Percentiles rank a stretch among this genome's conserved stretches.
Conservation (phyloP, 768 basidiomycete species). For the Lactarius sp. region DNA sequence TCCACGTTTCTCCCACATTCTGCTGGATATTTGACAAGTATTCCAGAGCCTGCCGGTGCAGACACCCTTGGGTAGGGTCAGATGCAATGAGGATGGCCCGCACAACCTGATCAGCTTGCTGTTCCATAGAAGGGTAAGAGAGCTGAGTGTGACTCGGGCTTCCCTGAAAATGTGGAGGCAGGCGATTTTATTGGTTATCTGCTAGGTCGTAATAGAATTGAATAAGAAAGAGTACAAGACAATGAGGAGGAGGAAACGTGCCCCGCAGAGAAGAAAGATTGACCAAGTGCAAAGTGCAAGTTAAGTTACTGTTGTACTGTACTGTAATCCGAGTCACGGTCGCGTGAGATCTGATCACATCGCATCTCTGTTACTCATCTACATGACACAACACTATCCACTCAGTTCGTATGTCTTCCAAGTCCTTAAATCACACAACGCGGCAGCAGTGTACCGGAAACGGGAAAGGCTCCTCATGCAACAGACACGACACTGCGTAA, state of each 20-base stretch:
- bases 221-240: neutral
- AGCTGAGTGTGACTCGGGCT: slow-evolving; percentile 23
- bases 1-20: slow-evolving; percentile 73
- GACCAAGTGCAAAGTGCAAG: neutral
- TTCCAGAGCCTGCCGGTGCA: slow-evolving; percentile 84
- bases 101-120: slow-evolving; percentile 68
- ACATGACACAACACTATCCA: too few species aligned
- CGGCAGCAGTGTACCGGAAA: neutral
- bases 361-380: neutral
- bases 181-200: slow-evolving; percentile 11
- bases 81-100: slow-evolving; percentile 88
- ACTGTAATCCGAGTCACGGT: neutral
- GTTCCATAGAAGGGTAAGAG: slow-evolving; percentile 49
- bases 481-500: neutral
- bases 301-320: too few species aligned
- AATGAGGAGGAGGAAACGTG: neutral
- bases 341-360: slow-evolving; percentile 21
- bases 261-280: neutral
- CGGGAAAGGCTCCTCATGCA: too few species aligned
- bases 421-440: neutral
- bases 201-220: neutral
- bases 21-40: slow-evolving; percentile 76
- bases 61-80: slow-evolving; percentile 60
- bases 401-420: too few species aligned
- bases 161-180: slow-evolving; percentile 17